Base-by-base conservation (phyloP, 2,329 filamentous ascomycete species). In the Fusarium mexicanum region DNA sequence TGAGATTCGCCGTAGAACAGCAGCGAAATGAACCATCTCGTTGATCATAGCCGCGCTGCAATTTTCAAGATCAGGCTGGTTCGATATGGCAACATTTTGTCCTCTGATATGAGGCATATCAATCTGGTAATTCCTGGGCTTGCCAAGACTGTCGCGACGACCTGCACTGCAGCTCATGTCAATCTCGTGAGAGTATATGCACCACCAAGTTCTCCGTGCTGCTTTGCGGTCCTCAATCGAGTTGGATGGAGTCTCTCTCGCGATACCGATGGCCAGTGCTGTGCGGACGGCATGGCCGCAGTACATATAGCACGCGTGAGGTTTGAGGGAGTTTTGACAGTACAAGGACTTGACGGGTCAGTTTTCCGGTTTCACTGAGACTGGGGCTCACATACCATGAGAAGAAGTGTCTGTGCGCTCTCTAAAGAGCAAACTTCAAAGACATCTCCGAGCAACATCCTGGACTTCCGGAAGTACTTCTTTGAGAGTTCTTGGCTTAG, bases 141-240 rank as follows among this genome's bases (percentile, higher is more conserved):
- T 67, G 11, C 64, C 59, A 37, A 67, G 64, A 43, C 64, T 67
- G 6, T 67, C 64, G 10, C 64, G 59, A 29, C 64, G 59, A 6
- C 64, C 64, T 37, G 59, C 64, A 29, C 64, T 67, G 12, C 59
- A 67, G 41, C 64, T 67, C 59, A 67, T 67, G 26, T 67, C 64
- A 38, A 67, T 67, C 17, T 67, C 64, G 6, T 67, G 59, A 31
- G 64, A 67, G n/a, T 67, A 67, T 11, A 67, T 67, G 12, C 59
- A 67, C 64, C 64, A 67, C 64, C 60, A 67, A 1, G 60, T 67
- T 20, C 47, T 43, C 1, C 64, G 35, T 38, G 60, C 48, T 33
- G 50, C 50, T 35, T 43, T 67, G 3, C 64, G 64, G 3, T 64
- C 64, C 26, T 64, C 63, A 8, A 18, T 13, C 2, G 61, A 48